Conservation (phyloP, 2,329 filamentous ascomycete genomes). For the Chaetomium globosum region DNA sequence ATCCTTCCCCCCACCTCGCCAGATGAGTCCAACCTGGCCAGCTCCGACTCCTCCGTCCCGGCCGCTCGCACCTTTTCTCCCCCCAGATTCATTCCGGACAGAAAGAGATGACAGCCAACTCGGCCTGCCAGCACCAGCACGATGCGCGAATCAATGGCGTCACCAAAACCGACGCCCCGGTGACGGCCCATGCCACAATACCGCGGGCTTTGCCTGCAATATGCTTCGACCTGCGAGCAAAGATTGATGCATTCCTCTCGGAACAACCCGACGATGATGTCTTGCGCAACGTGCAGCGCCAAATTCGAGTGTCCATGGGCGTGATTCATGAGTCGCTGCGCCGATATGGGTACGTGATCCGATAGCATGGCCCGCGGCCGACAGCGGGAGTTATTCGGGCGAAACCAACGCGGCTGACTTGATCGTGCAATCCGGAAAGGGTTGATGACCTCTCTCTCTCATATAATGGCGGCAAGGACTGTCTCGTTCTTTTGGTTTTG, state of each 20-base stretch:
- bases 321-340: constrained; percentile 76
- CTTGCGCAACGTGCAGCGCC: constrained; percentile 68
- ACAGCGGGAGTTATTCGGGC: constrained; percentile 3
- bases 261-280: constrained; percentile 59
- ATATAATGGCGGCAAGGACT: constrained; percentile 98
- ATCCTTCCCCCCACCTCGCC: too few relatives aligned
- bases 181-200: background rate
- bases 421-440: constrained; percentile 47
- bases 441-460: constrained; percentile 81
- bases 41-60: background rate
- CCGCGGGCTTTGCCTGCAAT: constrained; percentile 44
- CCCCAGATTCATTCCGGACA: background rate
- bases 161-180: constrained; percentile 2
- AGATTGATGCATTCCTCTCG: constrained; percentile 67
- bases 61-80: background rate
- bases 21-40: too few relatives aligned
- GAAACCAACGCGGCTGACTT: constrained; percentile 17
- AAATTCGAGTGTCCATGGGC: constrained; percentile 70
- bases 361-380: constrained; percentile 25
- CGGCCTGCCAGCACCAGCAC: constrained; percentile 2
- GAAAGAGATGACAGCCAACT: constrained; percentile 9
- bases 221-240: constrained; percentile 58
- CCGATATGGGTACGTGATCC: constrained; percentile 67
- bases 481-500: constrained; percentile 85
- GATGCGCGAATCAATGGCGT: constrained; percentile 22